Conservation (phyloP, 768 basidiomycete species). For the Cytidiella melzeri region DNA sequence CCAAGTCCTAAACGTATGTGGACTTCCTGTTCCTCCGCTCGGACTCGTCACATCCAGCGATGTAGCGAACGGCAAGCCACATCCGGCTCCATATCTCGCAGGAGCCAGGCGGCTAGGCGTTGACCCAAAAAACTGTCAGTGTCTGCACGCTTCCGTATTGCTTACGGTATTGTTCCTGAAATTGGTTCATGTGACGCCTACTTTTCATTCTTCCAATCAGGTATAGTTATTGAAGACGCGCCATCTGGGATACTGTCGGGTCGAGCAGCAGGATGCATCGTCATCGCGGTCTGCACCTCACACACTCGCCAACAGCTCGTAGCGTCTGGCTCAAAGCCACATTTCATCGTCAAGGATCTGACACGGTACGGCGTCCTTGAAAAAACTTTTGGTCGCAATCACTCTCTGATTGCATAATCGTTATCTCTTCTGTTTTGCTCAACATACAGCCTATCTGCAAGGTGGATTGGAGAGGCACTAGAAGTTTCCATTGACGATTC, state of each 20-base stretch:
- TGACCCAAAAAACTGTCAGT: slow-evolving; percentile 51
- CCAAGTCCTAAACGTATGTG: slow-evolving; percentile 58
- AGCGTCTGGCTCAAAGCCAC: slow-evolving; percentile 46
- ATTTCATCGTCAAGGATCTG: slow-evolving; percentile 67
- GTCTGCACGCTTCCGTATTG: background rate
- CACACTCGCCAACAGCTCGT: slow-evolving; percentile 51
- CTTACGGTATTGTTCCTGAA: background rate
- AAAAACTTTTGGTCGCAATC: background rate
- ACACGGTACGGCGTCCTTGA: slow-evolving; percentile 41
- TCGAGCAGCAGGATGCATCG: slow-evolving; percentile 65
- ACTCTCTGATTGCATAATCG: background rate
- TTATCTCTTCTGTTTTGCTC: background rate
- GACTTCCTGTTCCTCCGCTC: slow-evolving; percentile 49
- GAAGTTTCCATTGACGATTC: slow-evolving; percentile 39
- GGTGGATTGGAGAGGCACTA: slow-evolving; percentile 39
- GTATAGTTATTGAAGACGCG: slow-evolving; percentile 87
- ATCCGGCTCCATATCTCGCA: slow-evolving; percentile 80
- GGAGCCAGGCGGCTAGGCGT: slow-evolving; percentile 61
- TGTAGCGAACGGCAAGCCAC: slow-evolving; percentile 73
- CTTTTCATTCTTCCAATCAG: slow-evolving; percentile 29
- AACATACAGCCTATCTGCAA: slow-evolving; percentile 36
- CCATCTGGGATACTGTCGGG: slow-evolving; percentile 77
- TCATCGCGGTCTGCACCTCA: slow-evolving; percentile 82
- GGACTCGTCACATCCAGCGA: slow-evolving; percentile 73
- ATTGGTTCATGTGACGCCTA: background rate